Percentiles rank a stretch among this genome's conserved stretches.
Conservation (phyloP, 1,284 basidiomycete species). For the Spongispora temasekensis region DNA sequence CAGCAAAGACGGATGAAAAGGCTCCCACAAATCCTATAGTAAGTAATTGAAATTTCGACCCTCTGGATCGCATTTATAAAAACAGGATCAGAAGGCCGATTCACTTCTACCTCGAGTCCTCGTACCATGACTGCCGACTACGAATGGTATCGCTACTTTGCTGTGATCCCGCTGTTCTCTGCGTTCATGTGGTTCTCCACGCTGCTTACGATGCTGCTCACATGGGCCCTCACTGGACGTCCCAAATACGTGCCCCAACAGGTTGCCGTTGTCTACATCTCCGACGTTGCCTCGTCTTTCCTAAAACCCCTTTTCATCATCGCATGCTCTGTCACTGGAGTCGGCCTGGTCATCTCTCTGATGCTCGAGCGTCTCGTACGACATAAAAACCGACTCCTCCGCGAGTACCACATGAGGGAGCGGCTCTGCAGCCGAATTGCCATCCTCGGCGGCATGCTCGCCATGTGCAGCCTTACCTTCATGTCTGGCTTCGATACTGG, state of each 20-base stretch:
- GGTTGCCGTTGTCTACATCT: constrained; percentile 67
- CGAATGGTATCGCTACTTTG: constrained; percentile 53
- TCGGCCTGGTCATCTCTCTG: constrained; percentile 61
- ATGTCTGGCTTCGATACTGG: constrained; percentile 67
- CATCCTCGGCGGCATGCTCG: constrained; percentile 59
- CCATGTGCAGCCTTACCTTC: constrained; percentile 55
- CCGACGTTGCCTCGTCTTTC: constrained; percentile 67
- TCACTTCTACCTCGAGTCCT: not conserved
- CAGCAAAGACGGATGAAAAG: not conserved
- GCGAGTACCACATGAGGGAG: constrained; percentile 59
- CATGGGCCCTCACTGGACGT: constrained; percentile 55
- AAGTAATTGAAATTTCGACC: not conserved
- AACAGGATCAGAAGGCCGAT: not conserved
- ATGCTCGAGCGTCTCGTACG: constrained; percentile 61
- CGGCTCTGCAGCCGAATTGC: constrained; percentile 54
- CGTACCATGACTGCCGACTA: constrained; percentile 17
- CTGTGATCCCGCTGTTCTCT: constrained; percentile 61
- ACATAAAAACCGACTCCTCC: constrained; percentile 62
- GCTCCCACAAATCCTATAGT: not conserved
- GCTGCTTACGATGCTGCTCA: constrained; percentile 65
- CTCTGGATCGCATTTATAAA: constrained; percentile 12
- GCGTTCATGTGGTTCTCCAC: constrained; percentile 66
- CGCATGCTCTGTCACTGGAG: constrained; percentile 60
- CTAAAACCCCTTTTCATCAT: constrained; percentile 73
- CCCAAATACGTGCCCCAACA: constrained; percentile 53